Evolutionary conservation across 495 filamentous ascomycete genomes (phyloP).

Genomic region (Recurvomyces mirabilis): DNA sequence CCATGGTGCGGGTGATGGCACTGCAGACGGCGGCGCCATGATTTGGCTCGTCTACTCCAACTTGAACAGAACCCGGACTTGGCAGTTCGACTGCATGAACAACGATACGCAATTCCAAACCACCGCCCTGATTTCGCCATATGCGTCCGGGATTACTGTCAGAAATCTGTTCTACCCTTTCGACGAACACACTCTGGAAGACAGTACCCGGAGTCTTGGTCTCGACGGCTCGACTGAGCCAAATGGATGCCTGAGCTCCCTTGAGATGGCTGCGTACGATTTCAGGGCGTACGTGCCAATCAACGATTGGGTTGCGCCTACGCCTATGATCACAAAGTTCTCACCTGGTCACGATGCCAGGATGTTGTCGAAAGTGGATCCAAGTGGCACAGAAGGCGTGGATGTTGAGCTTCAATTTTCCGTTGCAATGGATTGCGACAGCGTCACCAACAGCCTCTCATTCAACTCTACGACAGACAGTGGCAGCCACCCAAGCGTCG

Average conservation of each 20-base stretch:
- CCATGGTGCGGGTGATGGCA: too few species aligned
- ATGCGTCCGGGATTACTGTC: slow-evolving; percentile 43
- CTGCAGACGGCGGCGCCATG: slow-evolving; percentile 37
- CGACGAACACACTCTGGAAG: slow-evolving; percentile 41
- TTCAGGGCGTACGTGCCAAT: slow-evolving; percentile 55
- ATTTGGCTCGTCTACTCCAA: slow-evolving; percentile 64
- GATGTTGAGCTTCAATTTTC: slow-evolving; percentile 49
- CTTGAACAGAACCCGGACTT: slow-evolving; percentile 43
- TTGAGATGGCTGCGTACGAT: slow-evolving; percentile 47
- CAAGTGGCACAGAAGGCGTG: slow-evolving; percentile 37
- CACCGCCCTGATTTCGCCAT: slow-evolving; percentile 51
- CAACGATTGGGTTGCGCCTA: slow-evolving; percentile 38
- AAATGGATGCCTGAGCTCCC: slow-evolving; percentile 47
- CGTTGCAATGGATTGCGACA: slow-evolving; percentile 50
- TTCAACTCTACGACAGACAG: slow-evolving; percentile 43
- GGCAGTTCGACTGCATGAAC: slow-evolving; percentile 49
- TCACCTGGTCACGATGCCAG: slow-evolving; percentile 53
- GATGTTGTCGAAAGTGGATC: slow-evolving; percentile 38
- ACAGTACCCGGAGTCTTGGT: slow-evolving; percentile 29
- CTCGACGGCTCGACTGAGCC: slow-evolving; percentile 35
- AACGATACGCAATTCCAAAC: slow-evolving; percentile 29
- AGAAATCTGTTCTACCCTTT: slow-evolving; percentile 58
- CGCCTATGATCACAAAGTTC: slow-evolving; percentile 57
- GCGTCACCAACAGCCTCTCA: slow-evolving; percentile 39
- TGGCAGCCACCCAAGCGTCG: slow-evolving; percentile 34